Evolutionary conservation across 179 eudicot genomes (phyloP).

Genomic region (Pouteria campechiana): DNA sequence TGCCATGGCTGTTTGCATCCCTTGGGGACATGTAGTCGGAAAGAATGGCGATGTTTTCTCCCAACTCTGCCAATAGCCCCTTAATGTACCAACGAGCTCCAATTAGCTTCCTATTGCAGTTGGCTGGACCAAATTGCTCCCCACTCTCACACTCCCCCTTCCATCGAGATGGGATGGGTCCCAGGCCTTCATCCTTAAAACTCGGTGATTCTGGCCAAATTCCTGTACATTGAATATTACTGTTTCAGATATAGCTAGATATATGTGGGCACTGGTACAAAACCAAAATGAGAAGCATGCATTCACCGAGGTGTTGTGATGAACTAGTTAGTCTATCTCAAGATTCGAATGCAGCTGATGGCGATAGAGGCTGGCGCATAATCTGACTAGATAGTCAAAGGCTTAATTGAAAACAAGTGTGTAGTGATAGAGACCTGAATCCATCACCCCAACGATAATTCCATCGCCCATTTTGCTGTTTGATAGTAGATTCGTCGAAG

Average conservation of each 20-base stretch:
- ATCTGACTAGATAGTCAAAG: too few species aligned
- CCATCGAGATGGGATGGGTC: conserved; percentile 66
- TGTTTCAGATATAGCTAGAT: background rate
- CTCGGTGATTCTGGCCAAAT: conserved; percentile 91
- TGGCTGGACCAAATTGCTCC: conserved; percentile 35
- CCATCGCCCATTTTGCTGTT: conserved; percentile 2
- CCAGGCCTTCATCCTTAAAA: conserved; percentile 62
- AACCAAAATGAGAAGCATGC: too few species aligned
- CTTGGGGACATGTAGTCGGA: conserved; percentile 44
- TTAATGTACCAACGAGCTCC: conserved; percentile 66
- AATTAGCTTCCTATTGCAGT: conserved; percentile 84
- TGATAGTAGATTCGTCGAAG: background rate
- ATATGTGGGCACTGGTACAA: too few species aligned
- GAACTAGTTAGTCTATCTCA: too few species aligned
- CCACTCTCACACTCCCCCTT: conserved; percentile 59
- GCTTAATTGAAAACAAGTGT: too few species aligned
- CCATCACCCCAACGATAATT: conserved; percentile 6
- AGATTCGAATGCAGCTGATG: background rate
- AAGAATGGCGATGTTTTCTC: conserved; percentile 12
- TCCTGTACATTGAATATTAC: too few species aligned
- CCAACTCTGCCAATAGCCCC: conserved; percentile 33
- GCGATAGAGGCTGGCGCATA: background rate
- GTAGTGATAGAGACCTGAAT: too few species aligned
- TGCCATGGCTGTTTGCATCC: conserved; percentile 73
- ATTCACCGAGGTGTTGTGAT: too few species aligned